Conservation (phyloP, 805 yeast species). For the Nakazawaea peltata region DNA sequence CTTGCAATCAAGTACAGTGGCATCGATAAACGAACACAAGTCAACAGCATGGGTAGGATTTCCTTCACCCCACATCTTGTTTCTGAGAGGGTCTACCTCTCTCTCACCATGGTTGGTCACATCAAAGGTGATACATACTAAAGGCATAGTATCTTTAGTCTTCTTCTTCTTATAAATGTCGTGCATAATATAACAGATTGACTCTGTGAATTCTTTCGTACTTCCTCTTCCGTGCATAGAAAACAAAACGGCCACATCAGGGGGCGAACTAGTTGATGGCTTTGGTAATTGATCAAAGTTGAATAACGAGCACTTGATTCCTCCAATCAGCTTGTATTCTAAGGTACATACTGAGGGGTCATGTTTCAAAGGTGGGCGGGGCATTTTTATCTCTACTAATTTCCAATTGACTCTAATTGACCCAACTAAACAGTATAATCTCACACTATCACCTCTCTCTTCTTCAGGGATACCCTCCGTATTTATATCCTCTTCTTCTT, state of each 20-base stretch:
- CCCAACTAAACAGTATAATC: too few relatives aligned
- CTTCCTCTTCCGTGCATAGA: slow-evolving; percentile 39
- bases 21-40: slow-evolving; percentile 40
- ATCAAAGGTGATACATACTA: slow-evolving; percentile 45
- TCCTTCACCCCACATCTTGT: slow-evolving; percentile 38
- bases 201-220: slow-evolving; percentile 28
- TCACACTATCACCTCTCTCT: too few relatives aligned
- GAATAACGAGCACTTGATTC: slow-evolving; percentile 35
- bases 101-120: slow-evolving; percentile 50
- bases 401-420: too few relatives aligned
- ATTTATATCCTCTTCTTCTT: too few relatives aligned
- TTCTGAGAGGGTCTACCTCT: slow-evolving; percentile 23
- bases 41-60: slow-evolving; percentile 44
- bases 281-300: slow-evolving; percentile 27
- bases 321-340: slow-evolving; percentile 28
- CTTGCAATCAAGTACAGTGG: slow-evolving; percentile 35
- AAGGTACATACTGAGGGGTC: slow-evolving; percentile 6
- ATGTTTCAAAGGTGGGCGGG: slow-evolving; percentile 1
- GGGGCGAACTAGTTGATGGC: slow-evolving; percentile 11
- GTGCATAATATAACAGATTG: slow-evolving; percentile 30
- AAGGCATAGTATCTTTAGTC: slow-evolving; percentile 14
- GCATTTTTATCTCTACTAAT: too few relatives aligned
- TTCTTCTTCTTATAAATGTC: slow-evolving; percentile 17
- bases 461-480: too few relatives aligned
- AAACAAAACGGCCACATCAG: slow-evolving; percentile 25